Evolutionary conservation across 257 asterid species (phyloP).

Genomic region (Nicotiana noctiflora): DNA sequence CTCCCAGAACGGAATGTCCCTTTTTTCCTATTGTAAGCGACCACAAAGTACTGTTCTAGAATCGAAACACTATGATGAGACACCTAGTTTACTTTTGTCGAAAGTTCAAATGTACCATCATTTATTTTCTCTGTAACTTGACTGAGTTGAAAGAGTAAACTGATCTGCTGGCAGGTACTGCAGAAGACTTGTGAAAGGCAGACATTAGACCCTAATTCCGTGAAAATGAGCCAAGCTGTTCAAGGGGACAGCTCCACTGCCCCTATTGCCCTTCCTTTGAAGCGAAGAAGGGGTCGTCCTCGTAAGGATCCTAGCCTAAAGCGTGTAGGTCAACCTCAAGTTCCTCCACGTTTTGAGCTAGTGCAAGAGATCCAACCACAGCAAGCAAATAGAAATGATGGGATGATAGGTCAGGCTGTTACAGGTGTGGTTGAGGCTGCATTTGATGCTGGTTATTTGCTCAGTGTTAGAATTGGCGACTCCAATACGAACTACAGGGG

Average conservation of each 20-base stretch:
- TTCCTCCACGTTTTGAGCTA: conserved; percentile 47
- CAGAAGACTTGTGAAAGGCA: conserved; percentile 2
- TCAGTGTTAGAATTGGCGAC: conserved; percentile 65
- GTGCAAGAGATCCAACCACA: conserved; percentile 26
- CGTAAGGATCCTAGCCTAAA: conserved; percentile 34
- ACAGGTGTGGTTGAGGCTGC: conserved; percentile 85
- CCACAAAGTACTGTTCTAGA: background rate
- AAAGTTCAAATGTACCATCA: background rate
- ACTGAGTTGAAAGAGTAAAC: background rate
- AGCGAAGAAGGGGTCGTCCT: conserved; percentile 45
- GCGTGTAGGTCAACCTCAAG: conserved; percentile 17
- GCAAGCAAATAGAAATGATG: conserved; percentile 23
- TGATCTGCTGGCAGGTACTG: background rate
- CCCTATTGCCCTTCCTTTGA: conserved; percentile 17
- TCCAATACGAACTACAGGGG: conserved; percentile 61
- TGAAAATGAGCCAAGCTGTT: conserved; percentile 28
- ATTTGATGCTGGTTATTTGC: conserved; percentile 80
- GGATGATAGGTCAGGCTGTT: conserved; percentile 64
- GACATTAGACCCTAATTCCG: background rate
- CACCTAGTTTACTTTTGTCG: background rate
- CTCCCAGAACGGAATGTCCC: background rate
- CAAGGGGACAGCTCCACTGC: conserved; percentile 24
- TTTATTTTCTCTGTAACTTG: background rate
- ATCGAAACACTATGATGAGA: background rate
- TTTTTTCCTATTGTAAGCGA: background rate